Conservation (phyloP, 129 eudicot species). For the carrot (Daucus carota) region DH1_v3.0 NC_030389.2:43928501-43929000, state of each 20-base stretch:
- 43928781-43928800: not conserved
- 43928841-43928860: not conserved
- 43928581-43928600: not conserved
- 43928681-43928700: not conserved
- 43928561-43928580: constrained; percentile 2
- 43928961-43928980: not conserved
- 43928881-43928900: not conserved
- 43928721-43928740: not conserved
- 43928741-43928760: not conserved
- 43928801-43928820: not conserved
- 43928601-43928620: not conserved
- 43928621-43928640: not conserved
- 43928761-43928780: not conserved
- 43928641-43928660: too few species aligned
- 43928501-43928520: constrained; percentile 57
- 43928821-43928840: not conserved
- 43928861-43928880: not conserved
- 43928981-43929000: not conserved
- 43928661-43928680: not conserved
- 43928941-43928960: not conserved
- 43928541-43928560: constrained; percentile 38
- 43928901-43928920: not conserved
- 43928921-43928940: not conserved
- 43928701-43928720: not conserved
- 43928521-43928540: constrained; percentile 78